Evolutionary conservation across 1,284 basidiomycete genomes (phyloP).

Genomic region (Puccinia polysora): DNA sequence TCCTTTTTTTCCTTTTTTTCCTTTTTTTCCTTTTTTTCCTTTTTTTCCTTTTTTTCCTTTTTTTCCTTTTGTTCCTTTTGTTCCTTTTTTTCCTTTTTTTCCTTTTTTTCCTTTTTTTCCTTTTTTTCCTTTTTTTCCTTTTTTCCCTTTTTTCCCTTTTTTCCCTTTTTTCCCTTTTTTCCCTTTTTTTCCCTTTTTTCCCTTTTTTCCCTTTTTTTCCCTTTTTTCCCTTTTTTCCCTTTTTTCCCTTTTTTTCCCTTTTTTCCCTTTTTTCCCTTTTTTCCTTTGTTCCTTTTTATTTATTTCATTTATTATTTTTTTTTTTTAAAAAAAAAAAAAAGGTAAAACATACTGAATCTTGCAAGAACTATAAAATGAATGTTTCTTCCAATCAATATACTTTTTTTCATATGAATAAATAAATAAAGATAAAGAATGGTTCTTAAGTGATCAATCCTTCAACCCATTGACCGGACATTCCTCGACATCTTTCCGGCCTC

Average conservation of each 20-base stretch:
- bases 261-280: background rate
- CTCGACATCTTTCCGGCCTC: too few species aligned
- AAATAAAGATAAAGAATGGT: too few species aligned
- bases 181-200: background rate
- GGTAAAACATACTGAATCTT: too few species aligned
- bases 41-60: background rate
- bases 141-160: background rate
- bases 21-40: background rate
- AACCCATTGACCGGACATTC: too few species aligned
- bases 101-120: background rate
- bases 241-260: background rate
- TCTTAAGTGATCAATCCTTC: too few species aligned
- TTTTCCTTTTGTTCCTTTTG: background rate
- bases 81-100: constrained; percentile 13
- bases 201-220: background rate
- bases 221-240: background rate
- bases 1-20: too few species aligned
- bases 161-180: background rate
- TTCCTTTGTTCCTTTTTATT: background rate
- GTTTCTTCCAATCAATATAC: too few species aligned
- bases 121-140: background rate
- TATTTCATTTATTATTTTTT: background rate
- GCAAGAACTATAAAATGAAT: too few species aligned
- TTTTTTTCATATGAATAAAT: too few species aligned
- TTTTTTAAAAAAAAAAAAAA: too few species aligned